Base-by-base conservation (phyloP, 495 filamentous ascomycete species). In the Penicillium verhagenii region DNA sequence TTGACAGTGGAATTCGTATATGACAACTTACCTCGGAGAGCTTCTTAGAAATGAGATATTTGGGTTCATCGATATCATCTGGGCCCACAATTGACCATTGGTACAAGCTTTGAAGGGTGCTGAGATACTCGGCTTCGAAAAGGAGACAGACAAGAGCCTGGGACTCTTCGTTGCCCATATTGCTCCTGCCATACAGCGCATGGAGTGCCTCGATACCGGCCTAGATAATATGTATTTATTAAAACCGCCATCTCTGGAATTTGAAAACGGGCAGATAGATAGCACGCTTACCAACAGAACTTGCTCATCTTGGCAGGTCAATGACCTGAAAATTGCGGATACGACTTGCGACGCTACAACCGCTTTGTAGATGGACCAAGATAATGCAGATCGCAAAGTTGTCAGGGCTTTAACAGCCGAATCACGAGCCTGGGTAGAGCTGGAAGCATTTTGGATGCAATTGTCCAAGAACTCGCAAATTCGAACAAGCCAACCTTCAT, bases 31-130 rank as follows among this genome's bases (percentile, higher is more conserved):
- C 90, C 84, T 97, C 94, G 4, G 93, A 91, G 33, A 97, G 83
- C 72, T 92, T 96, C 74, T 97, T 97, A 19, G 87, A 84, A 58
- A 97, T 84, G 29, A 89, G 81, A 66, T 98, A 97, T 66, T 91
- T 93, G 54, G 90, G 87, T 52, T 97, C 91, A 63, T 96, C 90
- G 25, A 92, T 82, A 62, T 94, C 85, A 40, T 86, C 76, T 7
- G 88, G 79, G 48, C 93, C 87, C 53, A 93, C 86, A 6, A 84
- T 70, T 1, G 91, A 89, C 89, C 90, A 96, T 59, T 91, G 81
- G 63, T 88, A 93, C 23, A 96, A 78, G 54, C 83, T 82, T 57
- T 81, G 81, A 49, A 92, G 82, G n/a, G 95, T 78, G 23, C 77
- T 76, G 33, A 96, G 79, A 53, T 84, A 86, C 29, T 88, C 82